Percentiles rank a stretch among this genome's conserved stretches.
These are phyloP conservation scores for Coemansia sp. DNA, from an alignment of 192 early-diverging fungal genomes.

Conservation along the genomic window DNA sequence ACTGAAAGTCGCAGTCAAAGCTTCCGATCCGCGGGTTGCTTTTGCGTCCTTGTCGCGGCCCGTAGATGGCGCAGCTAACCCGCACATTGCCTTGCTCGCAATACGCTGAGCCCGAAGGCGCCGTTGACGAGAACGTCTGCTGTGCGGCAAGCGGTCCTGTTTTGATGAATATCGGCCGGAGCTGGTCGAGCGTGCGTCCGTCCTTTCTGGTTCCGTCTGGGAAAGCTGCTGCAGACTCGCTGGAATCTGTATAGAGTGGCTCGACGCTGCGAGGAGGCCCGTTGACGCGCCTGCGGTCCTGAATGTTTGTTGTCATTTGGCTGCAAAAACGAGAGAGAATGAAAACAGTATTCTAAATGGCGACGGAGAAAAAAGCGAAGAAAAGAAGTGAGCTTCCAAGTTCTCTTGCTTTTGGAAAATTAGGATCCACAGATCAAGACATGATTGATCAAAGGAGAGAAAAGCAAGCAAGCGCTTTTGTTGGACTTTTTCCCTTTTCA, in stretches of 20 bases:
- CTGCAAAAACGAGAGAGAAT: neutral
- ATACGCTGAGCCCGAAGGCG: constrained; percentile 53
- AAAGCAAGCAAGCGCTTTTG: neutral
- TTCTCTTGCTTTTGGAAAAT: neutral
- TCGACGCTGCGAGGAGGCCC: constrained; percentile 52
- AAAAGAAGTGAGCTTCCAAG: neutral
- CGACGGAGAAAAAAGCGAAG: neutral
- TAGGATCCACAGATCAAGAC: neutral
- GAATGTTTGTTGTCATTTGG: constrained; percentile 36
- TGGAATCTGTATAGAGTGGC: constrained; percentile 28
- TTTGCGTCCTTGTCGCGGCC: constrained; percentile 47
- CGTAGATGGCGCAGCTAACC: constrained; percentile 55
- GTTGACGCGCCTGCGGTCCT: constrained; percentile 50
- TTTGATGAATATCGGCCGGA: constrained; percentile 50
- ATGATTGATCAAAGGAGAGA: neutral
- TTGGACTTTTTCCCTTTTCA: neutral
- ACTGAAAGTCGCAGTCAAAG: constrained; percentile 53
- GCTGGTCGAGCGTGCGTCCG: constrained; percentile 33
- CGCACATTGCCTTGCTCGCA: constrained; percentile 55
- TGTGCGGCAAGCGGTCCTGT: constrained; percentile 37
- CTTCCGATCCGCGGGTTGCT: constrained; percentile 43
- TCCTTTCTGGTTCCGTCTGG: constrained; percentile 20
- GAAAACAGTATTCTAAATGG: neutral
- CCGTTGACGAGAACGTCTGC: constrained; percentile 19
- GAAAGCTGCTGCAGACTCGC: constrained; percentile 13